Evolutionary conservation across 768 basidiomycete species (phyloP).

Genomic region (Cystobasidium tubakii): DNA sequence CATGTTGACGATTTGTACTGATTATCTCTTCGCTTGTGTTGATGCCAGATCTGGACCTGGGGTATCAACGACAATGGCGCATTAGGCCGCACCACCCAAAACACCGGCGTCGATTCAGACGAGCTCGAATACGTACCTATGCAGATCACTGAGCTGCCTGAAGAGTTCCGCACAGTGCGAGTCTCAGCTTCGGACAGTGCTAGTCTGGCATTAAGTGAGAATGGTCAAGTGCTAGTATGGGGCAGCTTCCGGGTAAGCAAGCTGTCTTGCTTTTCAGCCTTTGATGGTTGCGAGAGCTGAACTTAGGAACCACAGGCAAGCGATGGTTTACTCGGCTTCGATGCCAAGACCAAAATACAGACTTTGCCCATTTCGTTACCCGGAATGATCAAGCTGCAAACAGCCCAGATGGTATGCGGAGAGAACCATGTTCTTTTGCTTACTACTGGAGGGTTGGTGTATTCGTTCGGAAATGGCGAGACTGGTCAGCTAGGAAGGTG

Average conservation of each 20-base stretch:
- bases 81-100: slow-evolving; percentile 49
- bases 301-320: slow-evolving; percentile 48
- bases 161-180: slow-evolving; percentile 76
- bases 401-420: slow-evolving; percentile 62
- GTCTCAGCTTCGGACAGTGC: slow-evolving; percentile 82
- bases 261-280: background rate
- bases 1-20: too few species aligned
- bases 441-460: slow-evolving; percentile 78
- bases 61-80: slow-evolving; percentile 53
- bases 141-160: slow-evolving; percentile 46
- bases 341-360: slow-evolving; percentile 60
- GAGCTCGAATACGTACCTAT: slow-evolving; percentile 50
- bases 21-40: background rate
- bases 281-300: background rate
- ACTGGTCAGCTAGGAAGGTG: slow-evolving; percentile 86
- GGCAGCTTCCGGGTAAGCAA: slow-evolving; percentile 71
- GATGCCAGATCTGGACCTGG: slow-evolving; percentile 43
- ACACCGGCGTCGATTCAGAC: slow-evolving; percentile 47
- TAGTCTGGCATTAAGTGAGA: slow-evolving; percentile 70
- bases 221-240: slow-evolving; percentile 82
- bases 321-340: slow-evolving; percentile 78
- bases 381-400: slow-evolving; percentile 40
- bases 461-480: slow-evolving; percentile 84
- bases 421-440: slow-evolving; percentile 83
- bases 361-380: slow-evolving; percentile 55